Evolutionary conservation across 805 yeast species (phyloP).

Genomic region (Yamadazyma laniorum): DNA sequence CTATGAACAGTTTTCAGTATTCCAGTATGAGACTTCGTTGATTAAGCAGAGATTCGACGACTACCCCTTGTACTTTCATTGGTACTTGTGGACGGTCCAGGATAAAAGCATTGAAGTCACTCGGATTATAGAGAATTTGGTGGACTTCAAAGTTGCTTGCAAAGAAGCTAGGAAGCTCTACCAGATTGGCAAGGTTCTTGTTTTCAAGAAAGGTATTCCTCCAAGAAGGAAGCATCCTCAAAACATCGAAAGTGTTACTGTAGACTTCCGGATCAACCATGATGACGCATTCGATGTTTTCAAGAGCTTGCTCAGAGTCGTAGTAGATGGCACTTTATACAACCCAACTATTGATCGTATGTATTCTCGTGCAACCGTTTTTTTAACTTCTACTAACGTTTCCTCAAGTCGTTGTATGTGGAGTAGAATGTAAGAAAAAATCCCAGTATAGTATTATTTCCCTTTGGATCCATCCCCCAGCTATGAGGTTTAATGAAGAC

Average conservation of each 20-base stretch:
- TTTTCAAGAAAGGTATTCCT: constrained; percentile 15
- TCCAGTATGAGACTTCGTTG: constrained; percentile 14
- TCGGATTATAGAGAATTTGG: constrained; percentile 1
- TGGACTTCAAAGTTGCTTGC: constrained; percentile 5
- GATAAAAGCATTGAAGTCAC: neutral
- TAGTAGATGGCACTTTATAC: constrained; percentile 11
- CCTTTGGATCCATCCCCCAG: constrained; percentile 18
- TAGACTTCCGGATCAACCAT: constrained; percentile 18
- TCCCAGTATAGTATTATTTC: constrained; percentile 15
- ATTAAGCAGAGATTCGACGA: constrained; percentile 11
- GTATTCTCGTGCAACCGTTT: neutral
- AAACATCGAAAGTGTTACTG: constrained; percentile 15
- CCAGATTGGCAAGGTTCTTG: constrained; percentile 11
- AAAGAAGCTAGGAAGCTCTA: constrained; percentile 1
- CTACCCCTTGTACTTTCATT: constrained; percentile 18
- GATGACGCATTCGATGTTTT: constrained; percentile 12
- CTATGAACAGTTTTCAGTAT: constrained; percentile 10
- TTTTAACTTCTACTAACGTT: constrained; percentile 5
- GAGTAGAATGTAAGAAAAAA: constrained; percentile 13
- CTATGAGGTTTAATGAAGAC: constrained; percentile 4
- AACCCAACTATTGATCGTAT: constrained; percentile 7
- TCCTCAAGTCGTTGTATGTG: constrained; percentile 18
- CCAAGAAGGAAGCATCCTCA: constrained; percentile 16
- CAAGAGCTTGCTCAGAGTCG: constrained; percentile 10
- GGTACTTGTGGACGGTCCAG: constrained; percentile 11